Conservation (phyloP, 148 eudicot genomes). For the Cornus suecica region DNA sequence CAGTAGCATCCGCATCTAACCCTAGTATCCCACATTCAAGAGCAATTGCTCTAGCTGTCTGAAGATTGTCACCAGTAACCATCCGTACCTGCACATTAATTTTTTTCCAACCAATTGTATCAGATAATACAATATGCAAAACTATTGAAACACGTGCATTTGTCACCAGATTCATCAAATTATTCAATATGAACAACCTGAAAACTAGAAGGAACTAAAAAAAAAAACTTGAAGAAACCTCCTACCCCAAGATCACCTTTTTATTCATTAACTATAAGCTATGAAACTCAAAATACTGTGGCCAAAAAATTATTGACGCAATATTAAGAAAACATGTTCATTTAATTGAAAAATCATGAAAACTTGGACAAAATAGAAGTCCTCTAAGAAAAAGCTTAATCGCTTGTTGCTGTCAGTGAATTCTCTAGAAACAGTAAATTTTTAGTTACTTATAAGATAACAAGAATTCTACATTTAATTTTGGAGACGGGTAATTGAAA, state of each 20-base stretch:
- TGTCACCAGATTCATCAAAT: neutral
- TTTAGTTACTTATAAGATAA: too few species aligned
- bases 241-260: too few species aligned
- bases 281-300: neutral
- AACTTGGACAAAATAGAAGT: neutral
- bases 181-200: neutral
- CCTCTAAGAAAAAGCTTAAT: neutral
- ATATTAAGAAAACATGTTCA: neutral
- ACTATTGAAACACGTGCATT: neutral
- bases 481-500: neutral
- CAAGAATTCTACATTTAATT: neutral
- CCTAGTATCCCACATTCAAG: conserved; percentile 89
- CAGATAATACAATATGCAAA: neutral
- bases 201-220: neutral
- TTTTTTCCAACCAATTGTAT: neutral
- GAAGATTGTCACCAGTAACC: conserved; percentile 98
- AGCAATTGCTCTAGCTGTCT: conserved; percentile 94
- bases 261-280: neutral
- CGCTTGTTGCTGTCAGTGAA: neutral
- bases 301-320: neutral
- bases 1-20: conserved; percentile 74
- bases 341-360: neutral
- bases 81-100: conserved; percentile 65
- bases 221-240: neutral
- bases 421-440: neutral